Conservation (phyloP, 2,329 filamentous ascomycete genomes). For the Sporothrix schenckii region DNA sequence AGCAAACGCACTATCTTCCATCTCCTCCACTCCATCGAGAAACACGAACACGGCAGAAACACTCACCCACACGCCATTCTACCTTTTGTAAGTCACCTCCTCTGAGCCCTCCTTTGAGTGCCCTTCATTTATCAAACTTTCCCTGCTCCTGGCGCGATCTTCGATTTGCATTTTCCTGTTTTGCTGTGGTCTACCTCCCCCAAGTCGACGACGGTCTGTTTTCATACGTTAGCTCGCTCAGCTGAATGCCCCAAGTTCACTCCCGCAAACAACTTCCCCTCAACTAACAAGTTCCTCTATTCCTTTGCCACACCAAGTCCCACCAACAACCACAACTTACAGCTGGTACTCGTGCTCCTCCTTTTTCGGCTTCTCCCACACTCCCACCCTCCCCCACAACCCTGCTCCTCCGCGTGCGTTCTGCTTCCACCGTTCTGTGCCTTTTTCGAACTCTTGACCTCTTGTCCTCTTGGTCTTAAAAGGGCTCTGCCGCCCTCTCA, state of each 20-base stretch:
- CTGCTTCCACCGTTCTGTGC: conserved; percentile 26
- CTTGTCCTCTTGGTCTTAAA: conserved; percentile 5
- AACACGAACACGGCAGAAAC: conserved; percentile 11
- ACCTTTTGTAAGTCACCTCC: not conserved
- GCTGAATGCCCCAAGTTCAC: conserved; percentile 5
- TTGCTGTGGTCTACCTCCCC: not conserved
- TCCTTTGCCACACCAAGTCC: not conserved
- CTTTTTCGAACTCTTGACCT: not conserved
- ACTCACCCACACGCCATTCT: not conserved
- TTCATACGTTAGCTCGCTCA: conserved; percentile 11
- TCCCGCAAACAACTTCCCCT: not conserved
- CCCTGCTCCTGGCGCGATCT: not conserved
- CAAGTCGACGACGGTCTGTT: conserved; percentile 16
- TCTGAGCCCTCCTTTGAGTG: conserved; percentile 6
- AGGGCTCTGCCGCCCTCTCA: conserved; percentile 15
- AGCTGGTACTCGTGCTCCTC: not conserved
- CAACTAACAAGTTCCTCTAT: not conserved
- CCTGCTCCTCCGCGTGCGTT: conserved; percentile 25
- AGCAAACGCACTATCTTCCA: not conserved
- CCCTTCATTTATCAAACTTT: not conserved
- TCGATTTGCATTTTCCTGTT: not conserved
- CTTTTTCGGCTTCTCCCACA: not conserved
- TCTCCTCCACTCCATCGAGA: not conserved
- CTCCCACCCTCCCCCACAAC: conserved; percentile 19
- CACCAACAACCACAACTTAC: not conserved